Evolutionary conservation across 2,329 filamentous ascomycete species (phyloP).

Genomic region (Fusarium duplospermum): DNA sequence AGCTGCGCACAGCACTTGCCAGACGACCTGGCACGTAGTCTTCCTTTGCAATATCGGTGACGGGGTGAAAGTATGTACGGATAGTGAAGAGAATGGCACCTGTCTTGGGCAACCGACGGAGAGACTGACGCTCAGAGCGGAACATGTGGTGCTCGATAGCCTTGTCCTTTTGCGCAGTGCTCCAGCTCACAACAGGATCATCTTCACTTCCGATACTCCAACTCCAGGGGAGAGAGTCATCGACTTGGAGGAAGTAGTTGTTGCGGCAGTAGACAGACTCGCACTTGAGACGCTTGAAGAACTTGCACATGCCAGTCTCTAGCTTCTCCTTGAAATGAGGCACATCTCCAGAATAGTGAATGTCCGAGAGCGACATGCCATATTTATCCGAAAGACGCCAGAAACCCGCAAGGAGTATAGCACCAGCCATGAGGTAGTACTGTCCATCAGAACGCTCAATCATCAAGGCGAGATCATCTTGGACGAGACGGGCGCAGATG

Average conservation of each 20-base stretch:
- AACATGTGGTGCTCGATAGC: constrained; percentile 81
- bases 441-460: constrained; percentile 80
- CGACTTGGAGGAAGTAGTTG: constrained; percentile 91
- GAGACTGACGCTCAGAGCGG: constrained; percentile 78
- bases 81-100: constrained; percentile 79
- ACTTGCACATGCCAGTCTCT: constrained; percentile 82
- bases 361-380: constrained; percentile 81
- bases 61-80: constrained; percentile 80
- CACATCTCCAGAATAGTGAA: constrained; percentile 83
- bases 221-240: constrained; percentile 81
- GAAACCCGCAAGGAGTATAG: constrained; percentile 82
- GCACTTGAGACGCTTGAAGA: constrained; percentile 78
- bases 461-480: constrained; percentile 89
- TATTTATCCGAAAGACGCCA: constrained; percentile 86
- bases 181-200: constrained; percentile 73
- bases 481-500: constrained; percentile 76
- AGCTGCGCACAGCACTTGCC: constrained; percentile 82
- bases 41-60: constrained; percentile 75
- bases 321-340: constrained; percentile 78
- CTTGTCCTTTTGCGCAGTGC: constrained; percentile 78
- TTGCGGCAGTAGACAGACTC: constrained; percentile 74
- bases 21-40: constrained; percentile 82
- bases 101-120: constrained; percentile 70
- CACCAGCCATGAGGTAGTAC: constrained; percentile 83
- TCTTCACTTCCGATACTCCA: constrained; percentile 82